These are phyloP conservation scores for Psilocybe mexicana DNA, from an alignment of 1,284 basidiomycete species.

Conservation along the genomic window DNA sequence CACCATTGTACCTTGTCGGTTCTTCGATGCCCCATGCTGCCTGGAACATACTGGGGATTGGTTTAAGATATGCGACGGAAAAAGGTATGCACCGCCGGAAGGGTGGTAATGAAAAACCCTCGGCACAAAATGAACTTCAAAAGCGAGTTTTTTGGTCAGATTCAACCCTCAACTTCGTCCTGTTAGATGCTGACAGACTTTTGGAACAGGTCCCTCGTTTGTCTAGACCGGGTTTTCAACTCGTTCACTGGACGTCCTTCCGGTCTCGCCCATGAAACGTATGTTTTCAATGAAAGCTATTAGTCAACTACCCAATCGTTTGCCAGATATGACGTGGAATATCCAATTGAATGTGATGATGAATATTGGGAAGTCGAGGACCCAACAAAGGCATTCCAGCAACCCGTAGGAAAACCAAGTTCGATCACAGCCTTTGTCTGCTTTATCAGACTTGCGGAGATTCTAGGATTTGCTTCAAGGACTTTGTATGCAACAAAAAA, in stretches of 20 bases:
- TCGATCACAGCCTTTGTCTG: constrained; percentile 50
- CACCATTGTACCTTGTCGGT: constrained; percentile 30
- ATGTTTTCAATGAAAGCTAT: constrained; percentile 23
- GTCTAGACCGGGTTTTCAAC: constrained; percentile 61
- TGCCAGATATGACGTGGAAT: constrained; percentile 63
- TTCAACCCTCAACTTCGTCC: not conserved
- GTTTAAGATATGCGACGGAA: constrained; percentile 39
- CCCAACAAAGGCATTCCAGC: constrained; percentile 43
- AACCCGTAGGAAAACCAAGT: constrained; percentile 51
- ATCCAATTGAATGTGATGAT: constrained; percentile 68
- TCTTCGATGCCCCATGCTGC: constrained; percentile 28
- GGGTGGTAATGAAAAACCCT: constrained; percentile 33
- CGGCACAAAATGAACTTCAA: constrained; percentile 56
- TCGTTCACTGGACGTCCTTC: constrained; percentile 74
- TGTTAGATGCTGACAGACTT: not conserved
- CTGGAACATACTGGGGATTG: constrained; percentile 34
- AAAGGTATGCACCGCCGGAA: constrained; percentile 51
- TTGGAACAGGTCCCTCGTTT: constrained; percentile 51
- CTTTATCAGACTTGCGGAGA: constrained; percentile 56
- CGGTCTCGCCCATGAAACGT: constrained; percentile 81
- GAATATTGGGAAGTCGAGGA: constrained; percentile 59
- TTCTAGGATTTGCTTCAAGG: constrained; percentile 56
- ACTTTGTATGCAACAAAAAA: constrained; percentile 52
- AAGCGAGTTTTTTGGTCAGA: constrained; percentile 66
- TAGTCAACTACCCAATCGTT: not conserved